phyloP scores from a whole-genome alignment of 2,329 filamentous ascomycete species.

The Bipolaris sorokiniana region DNA sequence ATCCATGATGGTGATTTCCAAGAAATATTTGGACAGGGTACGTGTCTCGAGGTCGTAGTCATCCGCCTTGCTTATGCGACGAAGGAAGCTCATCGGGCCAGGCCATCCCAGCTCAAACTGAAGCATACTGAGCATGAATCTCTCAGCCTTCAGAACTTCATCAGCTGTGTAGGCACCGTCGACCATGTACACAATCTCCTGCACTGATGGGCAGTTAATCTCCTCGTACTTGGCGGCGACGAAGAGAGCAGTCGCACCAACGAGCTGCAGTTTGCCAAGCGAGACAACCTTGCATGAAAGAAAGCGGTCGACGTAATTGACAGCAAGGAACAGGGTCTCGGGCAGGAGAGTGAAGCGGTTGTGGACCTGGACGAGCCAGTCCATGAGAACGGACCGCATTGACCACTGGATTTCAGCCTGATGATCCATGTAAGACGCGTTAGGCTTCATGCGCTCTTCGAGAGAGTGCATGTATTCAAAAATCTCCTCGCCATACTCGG shows the following conservation, averaged over 20 bases:
- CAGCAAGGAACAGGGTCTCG: conserved; percentile 91
- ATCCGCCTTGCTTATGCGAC: conserved; percentile 96
- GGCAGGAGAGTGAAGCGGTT: conserved; percentile 87
- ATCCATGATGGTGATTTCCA: conserved; percentile 97
- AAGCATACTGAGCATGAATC: conserved; percentile 97
- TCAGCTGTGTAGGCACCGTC: conserved; percentile 87
- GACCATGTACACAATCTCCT: conserved; percentile 98
- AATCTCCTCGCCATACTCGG: conserved; percentile 95
- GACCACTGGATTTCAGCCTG: conserved; percentile 99
- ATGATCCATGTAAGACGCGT: conserved; percentile 93
- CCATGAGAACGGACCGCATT: conserved; percentile 96
- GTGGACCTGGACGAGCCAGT: conserved; percentile 97
- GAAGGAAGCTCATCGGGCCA: conserved; percentile 98
- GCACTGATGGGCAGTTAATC: conserved; percentile 94
- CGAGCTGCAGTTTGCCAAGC: conserved; percentile 90
- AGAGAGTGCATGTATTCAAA: conserved; percentile 89
- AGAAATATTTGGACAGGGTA: conserved; percentile 95
- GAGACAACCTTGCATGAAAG: conserved; percentile 94
- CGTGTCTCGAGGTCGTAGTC: conserved; percentile 96
- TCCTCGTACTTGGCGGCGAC: conserved; percentile 98
- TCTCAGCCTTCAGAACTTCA: conserved; percentile 95
- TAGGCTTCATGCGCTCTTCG: conserved; percentile 87
- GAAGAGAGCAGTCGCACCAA: conserved; percentile 93
- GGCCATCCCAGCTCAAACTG: conserved; percentile 96
- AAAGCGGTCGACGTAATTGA: conserved; percentile 98